These are phyloP conservation scores for Microbotryum saponariae DNA, from an alignment of 1,284 basidiomycete genomes.

Conservation along the genomic window DNA sequence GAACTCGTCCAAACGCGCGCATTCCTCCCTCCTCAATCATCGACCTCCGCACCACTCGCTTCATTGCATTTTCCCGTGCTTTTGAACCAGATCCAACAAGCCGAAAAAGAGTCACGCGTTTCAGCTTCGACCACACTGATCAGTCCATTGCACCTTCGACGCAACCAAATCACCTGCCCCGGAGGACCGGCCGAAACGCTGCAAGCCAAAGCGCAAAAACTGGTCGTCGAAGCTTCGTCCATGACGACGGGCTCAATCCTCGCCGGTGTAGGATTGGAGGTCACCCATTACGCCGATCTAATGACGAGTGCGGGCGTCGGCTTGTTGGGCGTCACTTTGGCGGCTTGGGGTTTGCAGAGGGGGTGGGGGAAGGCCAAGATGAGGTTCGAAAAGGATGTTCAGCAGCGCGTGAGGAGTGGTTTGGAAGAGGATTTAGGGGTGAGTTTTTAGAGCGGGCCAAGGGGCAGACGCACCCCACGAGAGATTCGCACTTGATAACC, in stretches of 20 bases:
- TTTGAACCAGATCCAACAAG: slow-evolving; percentile 13
- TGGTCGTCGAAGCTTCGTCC: slow-evolving; percentile 2
- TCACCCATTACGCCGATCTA: slow-evolving; percentile 32
- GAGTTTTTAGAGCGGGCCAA: not conserved
- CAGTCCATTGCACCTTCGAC: slow-evolving; percentile 16
- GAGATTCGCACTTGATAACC: not conserved
- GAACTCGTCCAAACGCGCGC: slow-evolving; percentile 1
- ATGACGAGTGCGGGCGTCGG: slow-evolving; percentile 36
- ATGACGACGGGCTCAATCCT: slow-evolving; percentile 5
- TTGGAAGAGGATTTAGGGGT: slow-evolving; percentile 27
- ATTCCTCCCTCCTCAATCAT: slow-evolving; percentile 3
- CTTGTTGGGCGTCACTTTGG: slow-evolving; percentile 34
- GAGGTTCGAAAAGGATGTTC: slow-evolving; percentile 37
- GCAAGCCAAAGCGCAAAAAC: slow-evolving; percentile 26
- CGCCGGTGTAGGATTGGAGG: slow-evolving; percentile 4
- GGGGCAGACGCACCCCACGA: not conserved
- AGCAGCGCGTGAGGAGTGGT: slow-evolving; percentile 17
- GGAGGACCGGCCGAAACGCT: slow-evolving; percentile 31
- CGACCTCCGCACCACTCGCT: not conserved
- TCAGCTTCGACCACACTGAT: slow-evolving; percentile 16
- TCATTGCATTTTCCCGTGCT: slow-evolving; percentile 19
- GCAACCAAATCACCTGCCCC: slow-evolving; percentile 23
- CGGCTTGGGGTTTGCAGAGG: slow-evolving; percentile 40
- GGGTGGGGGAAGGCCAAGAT: slow-evolving; percentile 37
- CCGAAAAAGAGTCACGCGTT: not conserved